A percentile compares a stretch with the other conserved stretches of the same genome.
phyloP scores from a whole-genome alignment of 2,329 filamentous ascomycete species.

The Hyphodiscus sp. region DNA sequence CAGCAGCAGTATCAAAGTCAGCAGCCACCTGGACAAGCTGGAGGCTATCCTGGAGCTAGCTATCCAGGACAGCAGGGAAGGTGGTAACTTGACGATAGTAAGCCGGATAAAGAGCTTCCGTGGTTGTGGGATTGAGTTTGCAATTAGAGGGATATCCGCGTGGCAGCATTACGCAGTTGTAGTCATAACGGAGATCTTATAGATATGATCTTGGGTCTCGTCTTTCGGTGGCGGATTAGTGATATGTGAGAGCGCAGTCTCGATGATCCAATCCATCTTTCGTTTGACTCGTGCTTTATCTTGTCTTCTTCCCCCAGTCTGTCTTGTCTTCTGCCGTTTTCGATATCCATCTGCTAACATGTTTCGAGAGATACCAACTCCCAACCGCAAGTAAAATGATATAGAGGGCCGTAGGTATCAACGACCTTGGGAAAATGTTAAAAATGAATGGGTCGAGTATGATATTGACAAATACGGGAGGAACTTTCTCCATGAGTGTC shows the following conservation, averaged over 20 bases:
- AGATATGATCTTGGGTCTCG: conserved; percentile 11
- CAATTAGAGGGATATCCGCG: conserved; percentile 14
- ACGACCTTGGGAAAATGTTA: conserved; percentile 72
- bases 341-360: conserved; percentile 21
- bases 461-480: conserved; percentile 69
- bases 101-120: conserved; percentile 1
- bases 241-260: too few relatives aligned
- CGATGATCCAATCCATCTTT: too few relatives aligned
- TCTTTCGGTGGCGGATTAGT: too few relatives aligned
- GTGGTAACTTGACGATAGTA: neutral
- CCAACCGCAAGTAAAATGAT: conserved; percentile 51
- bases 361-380: conserved; percentile 26
- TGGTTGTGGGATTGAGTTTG: neutral
- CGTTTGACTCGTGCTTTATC: neutral
- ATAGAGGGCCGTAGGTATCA: conserved; percentile 66
- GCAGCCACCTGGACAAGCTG: conserved; percentile 2
- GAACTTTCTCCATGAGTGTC: conserved; percentile 67
- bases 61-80: conserved; percentile 2
- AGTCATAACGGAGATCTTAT: conserved; percentile 3
- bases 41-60: neutral
- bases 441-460: conserved; percentile 81
- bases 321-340: conserved; percentile 5
- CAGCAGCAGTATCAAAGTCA: conserved; percentile 3
- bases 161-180: conserved; percentile 9
- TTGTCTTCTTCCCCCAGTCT: conserved; percentile 15